Percentiles rank a stretch among this genome's conserved stretches.
phyloP scores from a whole-genome alignment of 2,329 filamentous ascomycete species.

The Alternaria gansuensis region DNA sequence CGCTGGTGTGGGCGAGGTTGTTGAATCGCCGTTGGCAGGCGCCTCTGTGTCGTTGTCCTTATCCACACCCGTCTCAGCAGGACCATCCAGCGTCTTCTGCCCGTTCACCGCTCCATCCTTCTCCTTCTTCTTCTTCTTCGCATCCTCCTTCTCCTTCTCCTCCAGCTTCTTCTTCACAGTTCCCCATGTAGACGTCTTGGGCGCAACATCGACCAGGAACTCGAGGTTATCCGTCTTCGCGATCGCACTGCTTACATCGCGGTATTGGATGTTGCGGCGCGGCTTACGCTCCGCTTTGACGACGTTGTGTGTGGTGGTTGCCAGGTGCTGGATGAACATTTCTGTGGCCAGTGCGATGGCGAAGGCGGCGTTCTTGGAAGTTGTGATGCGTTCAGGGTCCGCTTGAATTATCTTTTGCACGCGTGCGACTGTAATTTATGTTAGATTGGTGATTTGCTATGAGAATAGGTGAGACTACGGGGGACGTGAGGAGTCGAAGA shows the following conservation, averaged over 20 bases:
- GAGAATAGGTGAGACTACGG: background rate
- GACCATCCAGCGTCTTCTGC: slow-evolving; percentile 9
- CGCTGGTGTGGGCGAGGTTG: background rate
- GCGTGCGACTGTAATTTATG: slow-evolving; percentile 73
- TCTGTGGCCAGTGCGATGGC: slow-evolving; percentile 93
- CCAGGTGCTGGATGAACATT: slow-evolving; percentile 93
- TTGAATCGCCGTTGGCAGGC: slow-evolving; percentile 1
- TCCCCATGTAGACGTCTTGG: slow-evolving; percentile 83
- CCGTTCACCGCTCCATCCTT: slow-evolving; percentile 6
- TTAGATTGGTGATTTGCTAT: slow-evolving; percentile 6
- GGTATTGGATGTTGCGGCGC: slow-evolving; percentile 92
- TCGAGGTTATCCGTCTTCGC: slow-evolving; percentile 91
- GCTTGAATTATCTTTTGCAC: slow-evolving; percentile 95
- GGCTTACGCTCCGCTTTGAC: slow-evolving; percentile 92
- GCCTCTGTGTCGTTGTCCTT: slow-evolving; percentile 4
- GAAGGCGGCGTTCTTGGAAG: slow-evolving; percentile 93
- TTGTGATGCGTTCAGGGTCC: slow-evolving; percentile 78
- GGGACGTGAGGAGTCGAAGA: background rate
- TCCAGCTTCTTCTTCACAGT: slow-evolving; percentile 73
- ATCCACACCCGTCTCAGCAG: slow-evolving; percentile 2
- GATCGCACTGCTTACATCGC: slow-evolving; percentile 88
- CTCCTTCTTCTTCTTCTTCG: slow-evolving; percentile 18
- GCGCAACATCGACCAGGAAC: slow-evolving; percentile 90
- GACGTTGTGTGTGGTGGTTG: slow-evolving; percentile 84
- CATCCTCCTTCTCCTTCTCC: slow-evolving; percentile 41